Evolutionary conservation across 2,329 filamentous ascomycete genomes (phyloP).

Genomic region (Neofusicoccum umdonicola): DNA sequence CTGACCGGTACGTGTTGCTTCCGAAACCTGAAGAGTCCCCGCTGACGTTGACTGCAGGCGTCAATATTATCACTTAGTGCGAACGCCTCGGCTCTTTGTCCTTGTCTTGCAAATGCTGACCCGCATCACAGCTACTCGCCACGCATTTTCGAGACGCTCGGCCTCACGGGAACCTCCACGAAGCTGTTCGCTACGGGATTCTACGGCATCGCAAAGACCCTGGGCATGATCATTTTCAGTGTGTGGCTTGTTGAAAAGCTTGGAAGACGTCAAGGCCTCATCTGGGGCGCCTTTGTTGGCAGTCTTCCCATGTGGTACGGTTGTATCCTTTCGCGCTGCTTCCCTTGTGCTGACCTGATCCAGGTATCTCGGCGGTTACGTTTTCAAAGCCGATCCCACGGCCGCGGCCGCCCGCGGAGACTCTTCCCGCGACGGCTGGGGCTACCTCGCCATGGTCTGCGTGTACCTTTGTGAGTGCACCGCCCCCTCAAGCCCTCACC

Average conservation of each 20-base stretch:
- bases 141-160: constrained; percentile 65
- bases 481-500: no score
- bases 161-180: constrained; percentile 56
- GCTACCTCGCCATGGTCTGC: constrained; percentile 53
- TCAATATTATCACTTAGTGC: constrained; percentile 1
- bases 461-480: constrained; percentile 47
- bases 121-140: constrained; percentile 63
- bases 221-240: constrained; percentile 28
- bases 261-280: constrained; percentile 42
- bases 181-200: constrained; percentile 71
- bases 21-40: neutral
- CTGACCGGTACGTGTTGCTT: constrained; percentile 57
- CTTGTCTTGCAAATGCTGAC: neutral
- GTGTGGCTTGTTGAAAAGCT: constrained; percentile 41
- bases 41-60: neutral
- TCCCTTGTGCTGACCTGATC: no score
- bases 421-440: constrained; percentile 46
- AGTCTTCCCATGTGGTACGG: constrained; percentile 50
- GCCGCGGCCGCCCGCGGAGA: constrained; percentile 39
- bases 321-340: constrained; percentile 17
- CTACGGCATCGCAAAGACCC: constrained; percentile 67
- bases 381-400: constrained; percentile 50
- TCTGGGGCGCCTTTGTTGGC: constrained; percentile 50
- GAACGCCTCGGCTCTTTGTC: neutral
- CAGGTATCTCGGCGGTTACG: constrained; percentile 47